These are phyloP conservation scores for Rhodotorula sp. DNA, from an alignment of 1,284 basidiomycete species.

Conservation along the genomic window DNA sequence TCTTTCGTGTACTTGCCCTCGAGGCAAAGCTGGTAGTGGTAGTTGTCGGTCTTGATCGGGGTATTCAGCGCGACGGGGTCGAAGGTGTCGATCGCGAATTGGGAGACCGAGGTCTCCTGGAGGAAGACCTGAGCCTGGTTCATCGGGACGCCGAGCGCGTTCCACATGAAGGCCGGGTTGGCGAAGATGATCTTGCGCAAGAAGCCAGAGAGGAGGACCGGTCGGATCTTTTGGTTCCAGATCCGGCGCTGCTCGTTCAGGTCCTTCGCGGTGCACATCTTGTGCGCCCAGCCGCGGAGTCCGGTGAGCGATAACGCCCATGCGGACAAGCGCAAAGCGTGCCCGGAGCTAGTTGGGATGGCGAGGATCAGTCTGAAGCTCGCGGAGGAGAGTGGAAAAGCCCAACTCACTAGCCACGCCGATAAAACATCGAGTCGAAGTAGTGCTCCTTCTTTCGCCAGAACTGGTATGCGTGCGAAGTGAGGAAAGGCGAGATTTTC, in stretches of 20 bases:
- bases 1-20: conserved; percentile 34
- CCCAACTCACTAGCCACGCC: conserved; percentile 68
- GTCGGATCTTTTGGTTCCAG: conserved; percentile 63
- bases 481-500: conserved; percentile 68
- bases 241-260: conserved; percentile 64
- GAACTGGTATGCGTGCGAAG: conserved; percentile 71
- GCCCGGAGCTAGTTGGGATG: conserved; percentile 49
- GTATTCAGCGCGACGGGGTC: conserved; percentile 61
- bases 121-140: conserved; percentile 65
- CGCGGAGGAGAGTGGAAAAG: conserved; percentile 53
- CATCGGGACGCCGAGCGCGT: conserved; percentile 65
- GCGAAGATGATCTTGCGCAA: conserved; percentile 60
- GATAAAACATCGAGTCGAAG: conserved; percentile 69
- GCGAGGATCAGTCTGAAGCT: too few relatives aligned
- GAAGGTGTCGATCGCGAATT: conserved; percentile 54
- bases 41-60: conserved; percentile 47
- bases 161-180: conserved; percentile 67
- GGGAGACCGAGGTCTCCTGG: conserved; percentile 60
- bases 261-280: conserved; percentile 60
- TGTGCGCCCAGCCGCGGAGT: conserved; percentile 59
- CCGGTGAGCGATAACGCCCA: conserved; percentile 64
- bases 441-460: conserved; percentile 65
- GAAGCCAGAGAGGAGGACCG: conserved; percentile 64
- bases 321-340: conserved; percentile 66
- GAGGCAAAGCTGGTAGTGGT: conserved; percentile 54